Evolutionary conservation across 1,284 basidiomycete species (phyloP), one percentile per base, ranked within the genome.

Genomic region (Microbotryum intermedium): DNA sequence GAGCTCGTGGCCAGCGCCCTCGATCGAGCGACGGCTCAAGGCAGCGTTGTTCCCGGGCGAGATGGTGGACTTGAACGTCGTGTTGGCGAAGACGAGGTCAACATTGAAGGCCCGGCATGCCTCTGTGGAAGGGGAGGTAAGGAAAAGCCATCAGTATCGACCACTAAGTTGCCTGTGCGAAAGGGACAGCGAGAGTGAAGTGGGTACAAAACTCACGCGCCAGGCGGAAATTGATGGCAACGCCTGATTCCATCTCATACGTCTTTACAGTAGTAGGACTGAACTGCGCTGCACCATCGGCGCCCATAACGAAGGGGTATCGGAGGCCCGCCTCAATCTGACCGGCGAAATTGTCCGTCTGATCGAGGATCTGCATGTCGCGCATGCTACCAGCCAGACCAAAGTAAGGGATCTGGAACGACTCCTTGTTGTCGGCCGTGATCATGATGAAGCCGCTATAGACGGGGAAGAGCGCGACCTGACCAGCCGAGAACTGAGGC

Each of bases 401-500:
- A n/a, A 69, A 57, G 60, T 61, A 69, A 4, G 66, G 68, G 16
- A 69, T n/a, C 11, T n/a, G 25, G 46, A 39, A 49, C 34, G 18
- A 25, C n/a, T 50, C 46, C 23, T 23, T 28, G 21, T 28, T 48
- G 46, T 48, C 26, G 26, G 46, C 60, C 2, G 28, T 25, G n/a
- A 67, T 6, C 5, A n/a, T 18, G 56, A 69, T 30, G 48, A 46
- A 69, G 4, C 68, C 68, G 8, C 66, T 68, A 58, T 66, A 69
- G 53, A 69, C 48, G 10, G 68, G 66, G 57, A 65, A 69, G 10
- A 42, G 46, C 44, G 44, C 53, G 21, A 29, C 26, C n/a, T 64
- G 45, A 5, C 21, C 11, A 0, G 39, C 25, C 3, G 44, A 16
- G 4, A 66, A 30, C 18, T 46, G 30, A 1, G 63, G 63, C 26